Percentiles rank a stretch among this genome's conserved stretches.
phyloP scores from a whole-genome alignment of 2,329 filamentous ascomycete species.

The Beauveria scarabaeidicola region DNA sequence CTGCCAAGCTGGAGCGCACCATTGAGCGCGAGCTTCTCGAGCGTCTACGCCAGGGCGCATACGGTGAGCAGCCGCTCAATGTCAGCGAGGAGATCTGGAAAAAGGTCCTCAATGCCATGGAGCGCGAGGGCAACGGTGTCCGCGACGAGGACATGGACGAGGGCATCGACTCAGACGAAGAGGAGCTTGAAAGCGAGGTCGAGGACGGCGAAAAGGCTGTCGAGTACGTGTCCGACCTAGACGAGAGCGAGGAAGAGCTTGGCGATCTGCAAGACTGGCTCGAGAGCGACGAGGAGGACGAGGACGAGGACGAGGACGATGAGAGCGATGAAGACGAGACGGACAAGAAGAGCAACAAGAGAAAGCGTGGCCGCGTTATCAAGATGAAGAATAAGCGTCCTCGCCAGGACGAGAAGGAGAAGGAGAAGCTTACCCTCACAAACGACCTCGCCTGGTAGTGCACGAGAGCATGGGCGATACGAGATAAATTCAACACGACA shows the following conservation, averaged over 20 bases:
- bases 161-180: conserved; percentile 70
- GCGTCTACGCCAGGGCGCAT: conserved; percentile 80
- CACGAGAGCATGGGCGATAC: background rate
- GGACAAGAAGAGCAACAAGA: conserved; percentile 47
- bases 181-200: conserved; percentile 57
- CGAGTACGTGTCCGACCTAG: conserved; percentile 89
- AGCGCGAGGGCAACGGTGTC: conserved; percentile 74
- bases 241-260: conserved; percentile 72
- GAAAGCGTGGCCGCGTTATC: conserved; percentile 41
- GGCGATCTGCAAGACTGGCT: conserved; percentile 89
- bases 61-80: conserved; percentile 90
- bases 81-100: conserved; percentile 95
- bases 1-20: conserved; percentile 88
- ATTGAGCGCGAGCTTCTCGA: conserved; percentile 95
- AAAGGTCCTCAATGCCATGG: conserved; percentile 85
- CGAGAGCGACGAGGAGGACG: conserved; percentile 56
- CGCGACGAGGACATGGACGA: conserved; percentile 84
- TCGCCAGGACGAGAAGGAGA: conserved; percentile 49
- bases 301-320: conserved; percentile 48
- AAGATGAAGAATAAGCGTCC: conserved; percentile 38
- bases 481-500: background rate
- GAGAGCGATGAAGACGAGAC: conserved; percentile 50
- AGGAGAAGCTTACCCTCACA: conserved; percentile 39
- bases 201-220: conserved; percentile 69
- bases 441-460: conserved; percentile 35